Evolutionary conservation across 805 yeast species (phyloP).

Genomic region (Nakazawaea pomicola): DNA sequence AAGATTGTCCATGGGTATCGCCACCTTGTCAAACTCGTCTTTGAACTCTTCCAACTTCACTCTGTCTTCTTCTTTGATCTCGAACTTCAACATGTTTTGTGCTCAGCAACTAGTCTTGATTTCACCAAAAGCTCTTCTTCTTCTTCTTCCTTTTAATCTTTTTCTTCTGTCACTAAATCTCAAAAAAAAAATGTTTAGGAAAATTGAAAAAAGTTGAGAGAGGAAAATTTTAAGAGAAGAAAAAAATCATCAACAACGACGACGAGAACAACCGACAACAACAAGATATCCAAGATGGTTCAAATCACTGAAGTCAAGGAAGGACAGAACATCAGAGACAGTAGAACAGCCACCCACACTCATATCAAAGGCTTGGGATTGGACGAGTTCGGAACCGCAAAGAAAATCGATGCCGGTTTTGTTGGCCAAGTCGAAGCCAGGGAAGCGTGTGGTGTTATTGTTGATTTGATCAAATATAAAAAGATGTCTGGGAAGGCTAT

Average conservation of each 20-base stretch:
- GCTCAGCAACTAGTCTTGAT: neutral
- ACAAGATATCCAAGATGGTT: conserved; percentile 11
- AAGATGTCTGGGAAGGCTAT: conserved; percentile 96
- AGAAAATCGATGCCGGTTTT: conserved; percentile 82
- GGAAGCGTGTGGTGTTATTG: conserved; percentile 92
- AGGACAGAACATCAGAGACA: conserved; percentile 33
- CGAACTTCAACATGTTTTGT: conserved; percentile 1
- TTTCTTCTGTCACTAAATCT: neutral
- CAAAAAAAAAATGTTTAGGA: no score
- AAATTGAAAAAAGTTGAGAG: neutral
- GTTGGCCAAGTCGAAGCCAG: conserved; percentile 74
- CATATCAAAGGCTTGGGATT: conserved; percentile 94
- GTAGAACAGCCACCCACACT: conserved; percentile 92
- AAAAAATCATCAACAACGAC: neutral
- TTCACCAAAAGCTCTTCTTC: neutral
- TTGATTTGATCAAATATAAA: conserved; percentile 86
- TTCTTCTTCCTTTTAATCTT: neutral
- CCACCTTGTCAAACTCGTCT: neutral
- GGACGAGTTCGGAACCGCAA: conserved; percentile 85
- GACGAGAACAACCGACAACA: neutral
- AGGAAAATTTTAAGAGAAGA: neutral
- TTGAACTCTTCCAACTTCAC: neutral
- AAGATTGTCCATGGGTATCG: neutral
- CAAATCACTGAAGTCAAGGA: conserved; percentile 17
- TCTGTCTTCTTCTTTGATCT: neutral